Evolutionary conservation across 805 yeast genomes (phyloP).

Genomic region (Candida coquimbonensis): DNA sequence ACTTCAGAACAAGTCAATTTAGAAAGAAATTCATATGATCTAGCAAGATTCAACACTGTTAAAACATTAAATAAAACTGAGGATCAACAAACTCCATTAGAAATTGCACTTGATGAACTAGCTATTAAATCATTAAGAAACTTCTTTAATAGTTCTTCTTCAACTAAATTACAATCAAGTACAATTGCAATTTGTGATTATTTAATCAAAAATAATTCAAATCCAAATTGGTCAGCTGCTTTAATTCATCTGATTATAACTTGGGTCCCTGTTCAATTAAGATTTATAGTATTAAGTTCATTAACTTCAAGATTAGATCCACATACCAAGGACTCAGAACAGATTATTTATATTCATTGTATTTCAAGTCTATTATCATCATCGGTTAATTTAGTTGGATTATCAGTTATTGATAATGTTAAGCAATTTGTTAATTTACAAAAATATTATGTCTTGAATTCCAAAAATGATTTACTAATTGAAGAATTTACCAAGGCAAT

Average conservation of each 20-base stretch:
- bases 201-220: constrained; percentile 29
- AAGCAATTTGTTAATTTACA: constrained; percentile 51
- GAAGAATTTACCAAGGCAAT: constrained; percentile 49
- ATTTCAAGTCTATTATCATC: constrained; percentile 62
- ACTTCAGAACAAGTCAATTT: constrained; percentile 12
- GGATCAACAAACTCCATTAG: constrained; percentile 9
- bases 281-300: constrained; percentile 57
- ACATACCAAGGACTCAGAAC: constrained; percentile 15
- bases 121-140: constrained; percentile 41
- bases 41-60: constrained; percentile 13
- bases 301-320: constrained; percentile 29
- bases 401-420: constrained; percentile 76
- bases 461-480: constrained; percentile 26
- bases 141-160: constrained; percentile 56
- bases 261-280: constrained; percentile 74
- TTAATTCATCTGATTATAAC: constrained; percentile 60
- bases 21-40: constrained; percentile 1
- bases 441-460: constrained; percentile 20
- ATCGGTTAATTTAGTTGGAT: constrained; percentile 77
- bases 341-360: constrained; percentile 32
- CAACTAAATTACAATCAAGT: constrained; percentile 52
- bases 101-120: constrained; percentile 22
- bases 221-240: constrained; percentile 43
- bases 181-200: constrained; percentile 46
- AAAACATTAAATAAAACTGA: constrained; percentile 7